Percentiles rank a stretch among this genome's conserved stretches.
These are phyloP conservation scores for Musa balbisiana DNA, from an alignment of 202 grass and related monocot genomes.

Conservation along the genomic window DNA sequence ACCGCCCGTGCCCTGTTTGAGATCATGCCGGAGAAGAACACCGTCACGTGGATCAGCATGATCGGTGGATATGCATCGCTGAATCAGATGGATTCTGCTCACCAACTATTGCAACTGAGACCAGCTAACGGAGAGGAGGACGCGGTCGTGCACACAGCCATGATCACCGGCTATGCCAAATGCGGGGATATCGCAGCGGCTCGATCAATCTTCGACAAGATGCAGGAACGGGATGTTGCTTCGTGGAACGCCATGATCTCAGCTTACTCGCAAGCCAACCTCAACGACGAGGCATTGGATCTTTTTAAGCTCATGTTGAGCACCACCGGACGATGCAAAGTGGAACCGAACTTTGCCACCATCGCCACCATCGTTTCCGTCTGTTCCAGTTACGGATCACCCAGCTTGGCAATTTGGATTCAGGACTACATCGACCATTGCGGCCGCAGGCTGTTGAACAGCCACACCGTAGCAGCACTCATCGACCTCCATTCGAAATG, in stretches of 20 bases:
- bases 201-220: constrained; percentile 27
- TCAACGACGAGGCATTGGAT: constrained; percentile 22
- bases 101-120: constrained; percentile 16
- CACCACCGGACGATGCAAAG: background rate
- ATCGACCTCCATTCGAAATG: constrained; percentile 39
- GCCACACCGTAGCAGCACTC: constrained; percentile 34
- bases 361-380: constrained; percentile 28
- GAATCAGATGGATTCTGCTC: constrained; percentile 24
- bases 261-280: constrained; percentile 23
- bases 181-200: constrained; percentile 24
- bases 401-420: constrained; percentile 29
- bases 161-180: constrained; percentile 34
- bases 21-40: constrained; percentile 30
- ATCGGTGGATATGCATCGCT: constrained; percentile 17
- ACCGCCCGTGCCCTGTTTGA: constrained; percentile 23
- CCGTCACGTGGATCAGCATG: constrained; percentile 25
- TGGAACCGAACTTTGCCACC: constrained; percentile 35
- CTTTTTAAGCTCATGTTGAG: constrained; percentile 36
- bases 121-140: constrained; percentile 20
- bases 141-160: constrained; percentile 26
- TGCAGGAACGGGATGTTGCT: constrained; percentile 33
- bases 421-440: constrained; percentile 19
- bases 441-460: constrained; percentile 24
- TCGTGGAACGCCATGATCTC: constrained; percentile 47
- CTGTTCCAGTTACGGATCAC: constrained; percentile 29